These are phyloP conservation scores for Blastomyces emzantsi DNA, from an alignment of 2,329 filamentous ascomycete species.

Conservation along the genomic window DNA sequence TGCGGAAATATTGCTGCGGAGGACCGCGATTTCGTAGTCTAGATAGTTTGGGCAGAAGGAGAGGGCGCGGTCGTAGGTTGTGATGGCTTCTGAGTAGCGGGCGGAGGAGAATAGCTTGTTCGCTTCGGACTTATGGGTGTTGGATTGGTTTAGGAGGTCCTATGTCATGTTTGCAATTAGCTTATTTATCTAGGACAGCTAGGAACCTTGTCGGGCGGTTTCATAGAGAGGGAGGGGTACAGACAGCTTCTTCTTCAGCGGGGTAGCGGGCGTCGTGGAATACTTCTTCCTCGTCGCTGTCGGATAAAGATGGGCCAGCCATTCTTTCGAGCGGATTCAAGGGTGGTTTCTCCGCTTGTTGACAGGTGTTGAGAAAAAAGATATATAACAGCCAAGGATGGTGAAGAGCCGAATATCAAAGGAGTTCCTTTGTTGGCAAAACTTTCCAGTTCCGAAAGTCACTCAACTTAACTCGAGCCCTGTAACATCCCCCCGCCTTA, in stretches of 20 bases:
- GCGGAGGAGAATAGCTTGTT: constrained; percentile 69
- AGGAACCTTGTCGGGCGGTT: background rate
- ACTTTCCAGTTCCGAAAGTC: no score
- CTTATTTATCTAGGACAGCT: background rate
- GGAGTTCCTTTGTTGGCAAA: no score
- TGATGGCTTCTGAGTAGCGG: constrained; percentile 67
- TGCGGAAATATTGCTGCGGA: constrained; percentile 81
- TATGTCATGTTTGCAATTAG: constrained; percentile 26
- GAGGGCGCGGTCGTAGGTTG: constrained; percentile 72
- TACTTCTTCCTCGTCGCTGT: constrained; percentile 30
- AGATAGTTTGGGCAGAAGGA: constrained; percentile 72
- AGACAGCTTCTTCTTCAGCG: constrained; percentile 40
- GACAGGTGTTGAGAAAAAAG: background rate
- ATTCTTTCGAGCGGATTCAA: background rate
- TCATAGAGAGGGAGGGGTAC: background rate
- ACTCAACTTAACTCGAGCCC: no score
- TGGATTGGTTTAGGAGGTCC: constrained; percentile 62
- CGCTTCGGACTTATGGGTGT: constrained; percentile 62
- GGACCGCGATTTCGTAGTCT: constrained; percentile 77
- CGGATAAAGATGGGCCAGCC: constrained; percentile 19
- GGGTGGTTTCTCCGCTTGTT: background rate
- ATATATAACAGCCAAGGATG: background rate
- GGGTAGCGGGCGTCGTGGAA: constrained; percentile 39
- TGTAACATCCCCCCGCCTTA: no score
- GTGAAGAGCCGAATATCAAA: no score